These are phyloP conservation scores for Populus tremula DNA, from an alignment of 345 rosid genomes.

Conservation along the genomic window DNA sequence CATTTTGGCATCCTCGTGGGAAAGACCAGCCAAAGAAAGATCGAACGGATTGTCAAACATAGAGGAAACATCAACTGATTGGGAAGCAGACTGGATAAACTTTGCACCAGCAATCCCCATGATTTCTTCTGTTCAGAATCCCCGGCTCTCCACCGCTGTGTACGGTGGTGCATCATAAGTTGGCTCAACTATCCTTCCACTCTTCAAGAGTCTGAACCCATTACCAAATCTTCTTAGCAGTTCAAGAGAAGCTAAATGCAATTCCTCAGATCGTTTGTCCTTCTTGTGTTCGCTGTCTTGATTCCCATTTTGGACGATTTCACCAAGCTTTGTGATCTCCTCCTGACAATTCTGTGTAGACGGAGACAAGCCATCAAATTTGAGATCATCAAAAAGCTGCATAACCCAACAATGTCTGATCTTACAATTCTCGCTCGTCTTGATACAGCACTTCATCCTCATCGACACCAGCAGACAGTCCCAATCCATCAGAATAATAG, in stretches of 20 bases:
- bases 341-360: too few species aligned
- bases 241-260: conserved; percentile 18
- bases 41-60: conserved; percentile 8
- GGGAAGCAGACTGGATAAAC: conserved; percentile 32
- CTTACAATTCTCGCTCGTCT: too few species aligned
- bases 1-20: background rate
- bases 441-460: too few species aligned
- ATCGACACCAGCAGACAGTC: too few species aligned
- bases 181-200: conserved; percentile 13
- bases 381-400: too few species aligned
- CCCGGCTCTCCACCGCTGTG: background rate
- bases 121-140: conserved; percentile 39
- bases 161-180: background rate
- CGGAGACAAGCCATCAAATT: too few species aligned
- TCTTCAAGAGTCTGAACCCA: conserved; percentile 16
- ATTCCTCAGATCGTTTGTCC: conserved; percentile 13
- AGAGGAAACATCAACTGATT: background rate
- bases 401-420: too few species aligned
- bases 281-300: conserved; percentile 14
- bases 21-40: background rate
- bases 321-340: conserved; percentile 11
- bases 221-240: background rate
- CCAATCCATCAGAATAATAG: too few species aligned
- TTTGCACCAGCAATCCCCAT: conserved; percentile 48
- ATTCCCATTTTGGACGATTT: conserved; percentile 4